Evolutionary conservation across 2,329 filamentous ascomycete species (phyloP).

Genomic region (Alternaria solani): DNA sequence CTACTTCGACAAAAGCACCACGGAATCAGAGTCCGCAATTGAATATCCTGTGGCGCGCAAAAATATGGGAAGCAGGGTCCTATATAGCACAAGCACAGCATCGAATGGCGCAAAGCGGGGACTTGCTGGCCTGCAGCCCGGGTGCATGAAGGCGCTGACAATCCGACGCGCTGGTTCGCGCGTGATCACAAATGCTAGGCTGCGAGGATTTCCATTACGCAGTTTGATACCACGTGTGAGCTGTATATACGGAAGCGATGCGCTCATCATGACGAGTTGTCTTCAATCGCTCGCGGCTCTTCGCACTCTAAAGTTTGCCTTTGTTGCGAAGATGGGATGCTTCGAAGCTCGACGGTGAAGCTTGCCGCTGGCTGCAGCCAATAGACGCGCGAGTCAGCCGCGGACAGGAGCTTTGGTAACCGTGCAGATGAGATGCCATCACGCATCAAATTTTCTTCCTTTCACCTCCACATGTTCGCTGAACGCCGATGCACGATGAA

Average conservation of each 20-base stretch:
- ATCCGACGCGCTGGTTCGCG: constrained; percentile 26
- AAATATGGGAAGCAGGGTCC: constrained; percentile 17
- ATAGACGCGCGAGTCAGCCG: constrained; percentile 32
- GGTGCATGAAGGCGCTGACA: constrained; percentile 20
- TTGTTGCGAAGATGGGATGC: constrained; percentile 11
- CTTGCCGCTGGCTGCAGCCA: constrained; percentile 21
- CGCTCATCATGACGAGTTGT: background rate
- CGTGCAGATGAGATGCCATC: constrained; percentile 13
- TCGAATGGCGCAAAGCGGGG: constrained; percentile 26
- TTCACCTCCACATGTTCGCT: constrained; percentile 30
- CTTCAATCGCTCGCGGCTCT: background rate
- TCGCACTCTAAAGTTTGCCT: background rate
- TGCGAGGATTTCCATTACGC: constrained; percentile 19
- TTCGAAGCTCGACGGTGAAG: background rate
- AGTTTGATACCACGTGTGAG: constrained; percentile 14
- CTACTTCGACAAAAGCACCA: background rate
- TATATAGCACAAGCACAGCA: constrained; percentile 17
- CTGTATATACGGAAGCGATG: background rate
- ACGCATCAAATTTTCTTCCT: constrained; percentile 28
- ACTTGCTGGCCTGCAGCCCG: constrained; percentile 17
- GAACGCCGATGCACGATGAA: constrained; percentile 26
- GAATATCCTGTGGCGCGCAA: background rate
- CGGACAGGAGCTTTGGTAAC: constrained; percentile 29
- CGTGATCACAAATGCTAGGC: constrained; percentile 30
- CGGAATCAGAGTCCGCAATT: background rate